Conservation (phyloP, 2,329 filamentous ascomycete species). For the Aureobasidium sp. region DNA sequence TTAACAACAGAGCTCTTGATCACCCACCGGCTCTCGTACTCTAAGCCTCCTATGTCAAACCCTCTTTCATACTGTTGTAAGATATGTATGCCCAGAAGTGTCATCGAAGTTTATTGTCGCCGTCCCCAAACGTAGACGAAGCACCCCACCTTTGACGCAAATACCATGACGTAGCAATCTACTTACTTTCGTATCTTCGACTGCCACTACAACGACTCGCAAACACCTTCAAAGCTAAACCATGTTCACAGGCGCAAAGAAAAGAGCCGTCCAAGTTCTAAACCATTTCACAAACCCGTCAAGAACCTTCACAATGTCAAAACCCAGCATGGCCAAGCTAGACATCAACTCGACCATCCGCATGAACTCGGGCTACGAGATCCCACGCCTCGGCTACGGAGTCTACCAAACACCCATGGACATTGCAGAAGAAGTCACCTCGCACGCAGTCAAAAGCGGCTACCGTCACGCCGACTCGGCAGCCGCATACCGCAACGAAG, state of each 20-base stretch:
- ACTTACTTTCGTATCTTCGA: not conserved
- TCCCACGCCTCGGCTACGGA: constrained; percentile 50
- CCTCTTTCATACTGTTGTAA: too few species aligned
- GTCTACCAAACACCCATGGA: constrained; percentile 41
- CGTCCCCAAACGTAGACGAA: not conserved
- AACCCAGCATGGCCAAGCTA: constrained; percentile 8
- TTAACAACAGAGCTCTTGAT: too few species aligned
- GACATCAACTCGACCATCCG: constrained; percentile 36
- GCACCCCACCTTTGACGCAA: not conserved
- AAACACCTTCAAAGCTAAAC: not conserved
- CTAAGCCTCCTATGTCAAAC: not conserved
- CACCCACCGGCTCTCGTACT: too few species aligned
- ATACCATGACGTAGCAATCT: not conserved
- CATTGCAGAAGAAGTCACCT: constrained; percentile 48
- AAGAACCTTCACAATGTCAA: not conserved
- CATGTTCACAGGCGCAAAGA: not conserved
- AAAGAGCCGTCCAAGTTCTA: not conserved
- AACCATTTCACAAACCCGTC: not conserved
- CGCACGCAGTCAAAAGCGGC: constrained; percentile 47
- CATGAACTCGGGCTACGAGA: constrained; percentile 52
- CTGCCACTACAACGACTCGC: not conserved
- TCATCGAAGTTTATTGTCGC: not conserved
- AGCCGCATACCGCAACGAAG: constrained; percentile 50
- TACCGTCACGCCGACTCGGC: constrained; percentile 55
- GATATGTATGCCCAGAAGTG: too few species aligned